Base-by-base conservation (phyloP, 164 flowering plant genomes). In the Vitis riparia region DNA sequence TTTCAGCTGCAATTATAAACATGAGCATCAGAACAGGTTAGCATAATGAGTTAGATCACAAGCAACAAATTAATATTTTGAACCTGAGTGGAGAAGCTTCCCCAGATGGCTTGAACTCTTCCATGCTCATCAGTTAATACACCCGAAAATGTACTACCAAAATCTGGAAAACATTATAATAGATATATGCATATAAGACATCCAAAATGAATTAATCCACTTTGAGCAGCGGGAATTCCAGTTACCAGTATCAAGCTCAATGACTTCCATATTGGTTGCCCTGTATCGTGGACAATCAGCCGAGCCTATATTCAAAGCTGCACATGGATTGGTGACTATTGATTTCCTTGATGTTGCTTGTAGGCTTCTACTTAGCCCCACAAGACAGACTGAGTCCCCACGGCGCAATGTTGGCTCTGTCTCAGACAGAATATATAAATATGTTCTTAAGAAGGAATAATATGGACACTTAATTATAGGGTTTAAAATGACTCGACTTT, bases 291-390 rank as follows among this genome's bases (percentile, higher is more conserved):
- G 98, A 77, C 84, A 87, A 69, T 92, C 97, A 73, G 97, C 97
- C 0, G 95, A 92, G 50, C 92, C 90, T 76, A 94, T 91, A 75
- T 89, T 94, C 65, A 94, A 73, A 71, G 98, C 92, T 56, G 97
- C 93, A 82, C 85, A 89, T 32, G 97, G 97, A 62, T 94, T 91
- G 71, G 98, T 94, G 30, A 94, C 97, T 74, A 85, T 78, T 0
- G 98, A 94, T 80, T 94, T 94, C 73, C 98, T 87, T 49, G 97
- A 94, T 66, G 98, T 94, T 70, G 95, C 98, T 73, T 92, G 98
- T 9, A 91, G 85, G 57, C 88, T 94, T 81, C 94, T 83, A 78
- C 94, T 92, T 65, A 94, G 78, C 7, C 98, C 98, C 66, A 94
- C 89, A 69, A 94, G 95, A 82, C 83, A 86, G 19, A 94, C 97